These are phyloP conservation scores for Xylariaceae sp. DNA, from an alignment of 2,329 filamentous ascomycete species.

Conservation along the genomic window DNA sequence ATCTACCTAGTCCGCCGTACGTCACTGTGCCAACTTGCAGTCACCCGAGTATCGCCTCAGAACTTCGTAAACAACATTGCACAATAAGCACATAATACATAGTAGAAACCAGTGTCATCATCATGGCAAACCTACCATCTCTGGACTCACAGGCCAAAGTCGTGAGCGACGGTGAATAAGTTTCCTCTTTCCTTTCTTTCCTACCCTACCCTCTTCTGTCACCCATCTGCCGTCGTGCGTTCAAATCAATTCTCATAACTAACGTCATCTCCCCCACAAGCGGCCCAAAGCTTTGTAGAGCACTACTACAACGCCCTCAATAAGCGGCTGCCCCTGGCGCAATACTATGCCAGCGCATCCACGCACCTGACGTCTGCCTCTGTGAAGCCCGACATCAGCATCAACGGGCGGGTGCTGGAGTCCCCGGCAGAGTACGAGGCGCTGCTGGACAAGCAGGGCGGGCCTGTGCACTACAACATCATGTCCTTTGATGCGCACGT, in stretches of 20 bases:
- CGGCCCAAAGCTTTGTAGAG: slow-evolving; percentile 66
- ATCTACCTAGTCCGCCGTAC: no score
- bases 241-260: neutral
- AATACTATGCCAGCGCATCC: slow-evolving; percentile 66
- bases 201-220: neutral
- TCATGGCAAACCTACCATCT: slow-evolving; percentile 24
- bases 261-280: slow-evolving; percentile 38
- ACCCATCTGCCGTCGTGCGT: neutral
- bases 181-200: neutral
- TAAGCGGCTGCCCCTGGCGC: slow-evolving; percentile 52
- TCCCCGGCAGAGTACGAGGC: slow-evolving; percentile 62
- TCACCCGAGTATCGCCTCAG: no score
- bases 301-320: slow-evolving; percentile 73
- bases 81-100: no score
- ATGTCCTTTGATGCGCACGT: slow-evolving; percentile 75
- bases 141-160: slow-evolving; percentile 34
- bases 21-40: no score
- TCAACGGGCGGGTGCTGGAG: slow-evolving; percentile 67
- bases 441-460: slow-evolving; percentile 59
- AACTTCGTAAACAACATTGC: no score
- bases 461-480: slow-evolving; percentile 60
- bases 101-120: no score
- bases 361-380: slow-evolving; percentile 47
- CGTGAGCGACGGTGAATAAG: slow-evolving; percentile 34
- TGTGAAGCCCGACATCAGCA: slow-evolving; percentile 63